A percentile compares a stretch with the other conserved stretches of the same genome.
Evolutionary conservation across 1,139 yeast species (phyloP).

Genomic region (Geotrichum armillariae): DNA sequence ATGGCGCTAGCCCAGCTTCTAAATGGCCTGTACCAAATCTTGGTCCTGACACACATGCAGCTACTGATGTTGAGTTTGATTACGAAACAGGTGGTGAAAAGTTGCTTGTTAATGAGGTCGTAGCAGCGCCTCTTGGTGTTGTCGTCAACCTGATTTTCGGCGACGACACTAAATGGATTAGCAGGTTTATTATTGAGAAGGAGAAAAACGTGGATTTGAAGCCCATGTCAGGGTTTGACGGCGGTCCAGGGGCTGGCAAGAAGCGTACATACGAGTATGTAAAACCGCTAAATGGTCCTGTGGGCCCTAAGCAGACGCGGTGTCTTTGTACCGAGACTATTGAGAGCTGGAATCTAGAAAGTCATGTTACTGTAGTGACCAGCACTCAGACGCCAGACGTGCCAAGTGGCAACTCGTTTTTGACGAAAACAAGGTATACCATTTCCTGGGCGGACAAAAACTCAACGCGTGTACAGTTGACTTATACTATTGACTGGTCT

Average conservation of each 20-base stretch:
- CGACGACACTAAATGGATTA: conserved; percentile 58
- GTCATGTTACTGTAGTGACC: conserved; percentile 60
- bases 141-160: conserved; percentile 74
- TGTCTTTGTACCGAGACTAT: conserved; percentile 76
- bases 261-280: conserved; percentile 67
- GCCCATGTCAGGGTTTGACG: conserved; percentile 53
- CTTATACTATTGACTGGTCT: conserved; percentile 78
- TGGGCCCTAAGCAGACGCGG: conserved; percentile 93
- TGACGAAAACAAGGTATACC: conserved; percentile 62
- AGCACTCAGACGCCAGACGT: conserved; percentile 87
- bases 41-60: conserved; percentile 59
- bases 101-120: conserved; percentile 57
- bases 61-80: conserved; percentile 52
- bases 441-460: conserved; percentile 79
- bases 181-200: conserved; percentile 53
- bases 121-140: conserved; percentile 81
- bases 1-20: conserved; percentile 6
- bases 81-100: conserved; percentile 59
- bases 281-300: conserved; percentile 78
- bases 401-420: conserved; percentile 85
- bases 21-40: conserved; percentile 39
- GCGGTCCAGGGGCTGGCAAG: conserved; percentile 37
- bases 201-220: conserved; percentile 74
- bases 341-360: conserved; percentile 60
- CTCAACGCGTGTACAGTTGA: conserved; percentile 62